A percentile compares a stretch with the other conserved stretches of the same genome.
Evolutionary conservation across 2,329 filamentous ascomycete genomes (phyloP).

Genomic region (Talaromyces sp.): DNA sequence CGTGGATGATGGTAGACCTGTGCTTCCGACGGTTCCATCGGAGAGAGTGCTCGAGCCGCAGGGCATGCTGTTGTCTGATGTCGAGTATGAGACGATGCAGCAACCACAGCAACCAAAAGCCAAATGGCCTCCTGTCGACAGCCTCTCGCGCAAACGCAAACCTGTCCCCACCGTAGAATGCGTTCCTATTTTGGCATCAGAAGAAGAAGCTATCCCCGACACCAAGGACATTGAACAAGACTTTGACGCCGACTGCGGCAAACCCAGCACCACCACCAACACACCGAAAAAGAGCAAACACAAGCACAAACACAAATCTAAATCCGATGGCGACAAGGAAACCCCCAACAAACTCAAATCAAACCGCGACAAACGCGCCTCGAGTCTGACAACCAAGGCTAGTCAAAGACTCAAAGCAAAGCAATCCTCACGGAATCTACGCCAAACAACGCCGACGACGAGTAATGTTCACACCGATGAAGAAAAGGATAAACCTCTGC

Average conservation of each 20-base stretch:
- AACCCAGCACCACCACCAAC: neutral
- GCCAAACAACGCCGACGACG: neutral
- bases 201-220: neutral
- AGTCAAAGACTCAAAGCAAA: constrained; percentile 12
- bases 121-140: constrained; percentile 19
- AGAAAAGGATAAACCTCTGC: constrained; percentile 12
- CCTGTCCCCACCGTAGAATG: constrained; percentile 11
- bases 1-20: no score
- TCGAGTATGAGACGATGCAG: neutral
- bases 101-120: constrained; percentile 6
- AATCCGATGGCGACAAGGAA: neutral
- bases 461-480: neutral
- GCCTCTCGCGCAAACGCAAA: constrained; percentile 30
- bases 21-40: constrained; percentile 39
- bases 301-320: neutral
- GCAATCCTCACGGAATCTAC: constrained; percentile 11
- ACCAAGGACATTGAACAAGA: neutral
- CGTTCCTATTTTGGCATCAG: neutral
- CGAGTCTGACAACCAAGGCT: constrained; percentile 11
- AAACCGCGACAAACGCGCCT: constrained; percentile 9
- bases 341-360: constrained; percentile 1
- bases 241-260: constrained; percentile 7
- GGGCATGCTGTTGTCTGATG: neutral
- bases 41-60: constrained; percentile 35
- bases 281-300: neutral